Percentiles rank a stretch among this genome's conserved stretches.
Evolutionary conservation across 2,329 filamentous ascomycete genomes (phyloP).

Genomic region (Raffaelea arxii): DNA sequence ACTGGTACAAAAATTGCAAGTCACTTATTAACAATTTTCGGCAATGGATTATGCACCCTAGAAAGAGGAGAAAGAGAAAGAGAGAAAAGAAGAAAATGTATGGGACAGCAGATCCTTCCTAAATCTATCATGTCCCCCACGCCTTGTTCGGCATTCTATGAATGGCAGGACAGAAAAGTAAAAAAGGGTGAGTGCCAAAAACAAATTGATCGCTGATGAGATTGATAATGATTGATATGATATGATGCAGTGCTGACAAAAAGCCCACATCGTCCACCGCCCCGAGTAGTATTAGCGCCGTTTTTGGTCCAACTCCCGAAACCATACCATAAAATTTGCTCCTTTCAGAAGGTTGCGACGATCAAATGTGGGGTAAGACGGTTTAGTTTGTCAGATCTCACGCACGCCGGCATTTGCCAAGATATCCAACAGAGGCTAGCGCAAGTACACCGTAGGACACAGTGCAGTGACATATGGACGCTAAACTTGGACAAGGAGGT

Average conservation of each 20-base stretch:
- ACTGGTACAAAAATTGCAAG: no score
- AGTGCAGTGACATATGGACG: background rate
- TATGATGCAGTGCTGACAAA: background rate
- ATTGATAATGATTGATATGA: slow-evolving; percentile 7
- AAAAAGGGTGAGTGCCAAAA: background rate
- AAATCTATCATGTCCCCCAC: background rate
- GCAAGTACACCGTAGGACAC: no score
- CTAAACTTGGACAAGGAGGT: background rate
- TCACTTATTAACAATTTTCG: no score
- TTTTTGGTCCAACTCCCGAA: background rate
- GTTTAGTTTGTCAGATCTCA: no score
- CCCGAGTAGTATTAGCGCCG: background rate
- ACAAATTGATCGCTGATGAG: background rate
- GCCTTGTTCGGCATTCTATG: no score
- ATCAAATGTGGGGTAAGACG: no score
- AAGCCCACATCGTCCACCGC: background rate
- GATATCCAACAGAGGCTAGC: no score
- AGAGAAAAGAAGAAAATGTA: background rate
- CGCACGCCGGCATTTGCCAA: background rate
- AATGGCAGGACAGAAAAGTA: no score
- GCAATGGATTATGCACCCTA: no score
- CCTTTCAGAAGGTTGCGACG: no score
- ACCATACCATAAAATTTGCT: no score
- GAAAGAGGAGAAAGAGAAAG: background rate
- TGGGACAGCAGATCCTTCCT: background rate